These are phyloP conservation scores for Grifola frondosa DNA, from an alignment of 1,284 basidiomycete species.

Conservation along the genomic window DNA sequence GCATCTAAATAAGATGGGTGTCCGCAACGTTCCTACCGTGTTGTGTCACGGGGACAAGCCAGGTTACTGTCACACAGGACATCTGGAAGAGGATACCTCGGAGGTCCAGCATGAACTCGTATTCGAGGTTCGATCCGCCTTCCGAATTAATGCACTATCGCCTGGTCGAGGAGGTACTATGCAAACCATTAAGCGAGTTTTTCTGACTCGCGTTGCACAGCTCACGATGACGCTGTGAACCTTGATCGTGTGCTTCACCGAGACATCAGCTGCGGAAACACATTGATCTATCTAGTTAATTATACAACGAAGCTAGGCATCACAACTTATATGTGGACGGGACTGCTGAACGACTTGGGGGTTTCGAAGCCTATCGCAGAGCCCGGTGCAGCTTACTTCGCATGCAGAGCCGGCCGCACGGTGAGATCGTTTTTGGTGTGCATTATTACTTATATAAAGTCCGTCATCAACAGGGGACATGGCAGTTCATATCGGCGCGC, in stretches of 20 bases:
- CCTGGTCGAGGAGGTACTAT: conserved; percentile 10
- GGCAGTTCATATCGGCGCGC: no score
- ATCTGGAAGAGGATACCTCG: not conserved
- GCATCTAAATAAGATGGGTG: not conserved
- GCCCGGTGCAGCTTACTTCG: not conserved
- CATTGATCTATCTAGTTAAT: conserved; percentile 9
- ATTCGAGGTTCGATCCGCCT: not conserved
- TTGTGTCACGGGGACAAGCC: conserved; percentile 2
- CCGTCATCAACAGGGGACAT: no score
- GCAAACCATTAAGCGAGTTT: conserved; percentile 1
- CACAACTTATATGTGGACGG: no score
- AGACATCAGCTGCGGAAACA: conserved; percentile 14
- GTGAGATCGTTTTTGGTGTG: no score
- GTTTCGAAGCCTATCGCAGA: not conserved
- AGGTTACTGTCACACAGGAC: not conserved
- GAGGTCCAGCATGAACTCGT: not conserved
- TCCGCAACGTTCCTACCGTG: conserved; percentile 1
- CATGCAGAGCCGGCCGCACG: not conserved
- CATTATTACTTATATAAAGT: no score
- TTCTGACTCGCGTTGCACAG: not conserved
- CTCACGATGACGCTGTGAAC: conserved; percentile 1
- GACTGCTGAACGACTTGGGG: conserved; percentile 8
- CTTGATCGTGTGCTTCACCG: conserved; percentile 4
- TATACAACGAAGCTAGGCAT: no score
- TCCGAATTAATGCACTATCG: conserved; percentile 7